Conservation (phyloP, 306 rosid genomes). For the Dalbergia cochinchinensis region DNA sequence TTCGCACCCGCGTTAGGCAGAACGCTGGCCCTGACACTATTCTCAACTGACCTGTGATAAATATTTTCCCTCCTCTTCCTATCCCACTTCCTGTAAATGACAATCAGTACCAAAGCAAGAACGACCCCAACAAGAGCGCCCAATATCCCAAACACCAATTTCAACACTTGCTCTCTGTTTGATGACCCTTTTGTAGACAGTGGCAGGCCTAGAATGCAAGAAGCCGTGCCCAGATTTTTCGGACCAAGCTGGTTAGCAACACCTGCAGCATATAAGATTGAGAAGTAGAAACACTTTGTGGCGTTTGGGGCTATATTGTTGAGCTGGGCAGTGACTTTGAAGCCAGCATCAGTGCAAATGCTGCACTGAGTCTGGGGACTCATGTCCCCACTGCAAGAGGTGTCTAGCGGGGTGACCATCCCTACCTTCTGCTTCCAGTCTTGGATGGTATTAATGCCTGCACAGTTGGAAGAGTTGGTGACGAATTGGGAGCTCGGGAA, state of each 20-base stretch:
- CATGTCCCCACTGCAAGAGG: constrained; percentile 63
- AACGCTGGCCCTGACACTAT: constrained; percentile 58
- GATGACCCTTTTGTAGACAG: constrained; percentile 46
- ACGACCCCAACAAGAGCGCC: constrained; percentile 60
- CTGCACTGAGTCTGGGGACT: constrained; percentile 50
- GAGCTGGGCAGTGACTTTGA: constrained; percentile 50
- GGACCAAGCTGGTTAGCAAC: constrained; percentile 74
- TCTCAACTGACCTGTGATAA: constrained; percentile 57
- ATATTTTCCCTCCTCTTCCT: constrained; percentile 49
- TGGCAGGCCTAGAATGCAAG: constrained; percentile 68
- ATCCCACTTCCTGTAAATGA: constrained; percentile 56
- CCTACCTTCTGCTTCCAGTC: constrained; percentile 67
- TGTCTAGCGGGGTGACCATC: constrained; percentile 42
- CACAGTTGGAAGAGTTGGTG: constrained; percentile 56
- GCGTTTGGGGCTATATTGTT: constrained; percentile 44
- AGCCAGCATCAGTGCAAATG: constrained; percentile 62
- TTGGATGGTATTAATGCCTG: constrained; percentile 57
- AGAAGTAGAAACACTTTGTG: constrained; percentile 58
- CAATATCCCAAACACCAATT: constrained; percentile 57
- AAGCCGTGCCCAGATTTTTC: constrained; percentile 54
- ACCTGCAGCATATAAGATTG: constrained; percentile 66
- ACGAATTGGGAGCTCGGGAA: constrained; percentile 65
- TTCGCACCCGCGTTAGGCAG: constrained; percentile 70
- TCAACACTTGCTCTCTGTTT: constrained; percentile 39
- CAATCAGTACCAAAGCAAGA: constrained; percentile 44